Evolutionary conservation across 164 flowering plant species (phyloP), one percentile per base, ranked within the genome.

Genomic region (grape (Vitis vinifera)): DNA sequence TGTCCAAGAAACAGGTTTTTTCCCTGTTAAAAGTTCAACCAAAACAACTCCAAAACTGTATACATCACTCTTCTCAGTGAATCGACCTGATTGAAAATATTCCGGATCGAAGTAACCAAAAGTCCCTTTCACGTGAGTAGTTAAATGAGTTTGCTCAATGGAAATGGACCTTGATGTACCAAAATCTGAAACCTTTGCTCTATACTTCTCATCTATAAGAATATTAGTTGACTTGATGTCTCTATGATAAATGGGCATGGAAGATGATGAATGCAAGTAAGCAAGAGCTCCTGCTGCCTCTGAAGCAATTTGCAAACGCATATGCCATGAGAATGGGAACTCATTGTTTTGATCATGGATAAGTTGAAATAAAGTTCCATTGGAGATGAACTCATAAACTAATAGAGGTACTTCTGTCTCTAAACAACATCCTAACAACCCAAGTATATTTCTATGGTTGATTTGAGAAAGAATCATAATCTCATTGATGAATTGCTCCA

Each of bases 401-500:
- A 31, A 6, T 31, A 31, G 8, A 31, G 44, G 44, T 31, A 31
- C 0, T 31, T 31, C 44, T 6, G 44, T 31, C 44, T 31, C 44
- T 8, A 31, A 31, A 6, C 44, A 31, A 31, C 44, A 31, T 31
- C 44, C 44, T 31, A 31, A 31, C 7, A 31, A 77, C n/a, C 48
- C 76, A 31, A 31, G 6, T 31, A 31, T 31, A 51, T 70, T 73
- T n/a, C 68, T 69, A 27, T 77, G 77, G 51, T 69, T 66, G 14
- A 73, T 56, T 47, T 77, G 73, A 12, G 77, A 69, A 61, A 72
- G 59, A 55, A 73, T 12, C 65, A 62, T 68, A 30, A 77, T 61
- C 65, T 77, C 76, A 37, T 77, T 77, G 11, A 61, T 69, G 71
- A 77, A 77, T 29, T 55, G 53, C 58, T 31, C 68, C 8, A 77